Percentiles rank a stretch among this genome's conserved stretches.
These are phyloP conservation scores for Boletus eberwhitei DNA, from an alignment of 768 basidiomycete genomes.

Conservation along the genomic window DNA sequence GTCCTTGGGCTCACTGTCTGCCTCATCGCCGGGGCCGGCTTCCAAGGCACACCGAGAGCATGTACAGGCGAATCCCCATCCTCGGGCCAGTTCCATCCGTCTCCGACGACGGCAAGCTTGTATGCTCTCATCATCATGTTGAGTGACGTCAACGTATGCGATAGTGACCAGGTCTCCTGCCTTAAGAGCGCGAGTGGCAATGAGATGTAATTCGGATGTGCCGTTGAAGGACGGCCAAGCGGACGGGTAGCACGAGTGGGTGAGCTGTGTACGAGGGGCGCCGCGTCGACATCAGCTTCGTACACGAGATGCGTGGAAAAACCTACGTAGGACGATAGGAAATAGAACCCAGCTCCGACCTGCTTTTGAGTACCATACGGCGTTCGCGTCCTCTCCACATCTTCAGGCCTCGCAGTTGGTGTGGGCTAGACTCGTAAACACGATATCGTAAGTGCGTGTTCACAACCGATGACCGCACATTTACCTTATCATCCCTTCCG, in stretches of 20 bases:
- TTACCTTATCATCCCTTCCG: conserved; percentile 71
- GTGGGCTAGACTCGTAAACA: conserved; percentile 41
- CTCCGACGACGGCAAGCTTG: conserved; percentile 60
- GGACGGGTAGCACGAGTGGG: conserved; percentile 72
- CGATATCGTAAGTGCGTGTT: background rate
- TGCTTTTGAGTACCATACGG: conserved; percentile 73
- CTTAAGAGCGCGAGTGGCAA: conserved; percentile 64
- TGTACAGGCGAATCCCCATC: conserved; percentile 78
- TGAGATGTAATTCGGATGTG: conserved; percentile 65
- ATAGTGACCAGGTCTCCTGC: conserved; percentile 75
- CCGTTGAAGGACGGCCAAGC: conserved; percentile 66
- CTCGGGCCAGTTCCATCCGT: conserved; percentile 70
- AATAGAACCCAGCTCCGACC: conserved; percentile 72
- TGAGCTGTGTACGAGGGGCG: conserved; percentile 36
- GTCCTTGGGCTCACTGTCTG: conserved; percentile 42
- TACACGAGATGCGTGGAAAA: background rate
- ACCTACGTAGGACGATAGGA: conserved; percentile 69
- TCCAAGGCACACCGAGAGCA: conserved; percentile 67
- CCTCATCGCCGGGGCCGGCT: conserved; percentile 29
- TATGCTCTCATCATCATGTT: conserved; percentile 49
- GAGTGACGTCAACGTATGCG: conserved; percentile 68
- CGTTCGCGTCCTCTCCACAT: conserved; percentile 71
- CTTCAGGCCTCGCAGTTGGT: conserved; percentile 57
- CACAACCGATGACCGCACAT: conserved; percentile 7
- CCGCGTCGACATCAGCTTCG: background rate